Percentiles rank a stretch among this genome's conserved stretches.
Conservation (phyloP, 176 grass and related monocot genomes). For the bread wheat (Triticum aestivum) region DNA sequence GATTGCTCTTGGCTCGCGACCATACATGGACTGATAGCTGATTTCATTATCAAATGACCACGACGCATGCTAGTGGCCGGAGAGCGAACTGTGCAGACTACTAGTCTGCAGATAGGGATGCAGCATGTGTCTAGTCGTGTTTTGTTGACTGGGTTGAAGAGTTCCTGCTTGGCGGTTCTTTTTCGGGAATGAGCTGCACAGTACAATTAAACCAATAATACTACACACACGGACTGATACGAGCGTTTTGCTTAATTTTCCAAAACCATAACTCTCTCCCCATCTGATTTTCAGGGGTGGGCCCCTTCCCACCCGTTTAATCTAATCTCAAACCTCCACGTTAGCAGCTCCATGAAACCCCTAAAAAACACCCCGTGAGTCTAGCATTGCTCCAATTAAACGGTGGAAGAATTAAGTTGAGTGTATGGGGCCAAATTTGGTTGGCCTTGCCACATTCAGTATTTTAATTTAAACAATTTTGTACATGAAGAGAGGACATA, state of each 20-base stretch:
- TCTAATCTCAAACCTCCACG: too few relatives aligned
- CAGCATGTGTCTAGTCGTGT: not conserved
- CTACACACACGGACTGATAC: too few relatives aligned
- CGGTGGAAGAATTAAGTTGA: not conserved
- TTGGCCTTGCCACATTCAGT: not conserved
- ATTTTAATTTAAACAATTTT: too few relatives aligned
- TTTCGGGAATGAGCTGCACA: not conserved
- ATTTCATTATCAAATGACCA: not conserved
- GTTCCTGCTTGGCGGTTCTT: not conserved
- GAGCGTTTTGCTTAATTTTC: too few relatives aligned
- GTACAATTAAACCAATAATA: too few relatives aligned
- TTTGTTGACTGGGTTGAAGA: not conserved
- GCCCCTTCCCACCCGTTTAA: too few relatives aligned
- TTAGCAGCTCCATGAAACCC: too few relatives aligned
- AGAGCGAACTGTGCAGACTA: not conserved
- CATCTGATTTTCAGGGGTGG: too few relatives aligned
- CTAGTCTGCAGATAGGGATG: not conserved
- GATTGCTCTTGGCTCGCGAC: not conserved
- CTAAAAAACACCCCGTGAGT: too few relatives aligned
- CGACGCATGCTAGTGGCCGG: slow-evolving; percentile 8
- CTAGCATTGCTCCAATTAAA: too few relatives aligned
- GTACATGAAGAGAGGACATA: too few relatives aligned
- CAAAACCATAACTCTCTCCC: too few relatives aligned
- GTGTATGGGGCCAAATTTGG: not conserved
- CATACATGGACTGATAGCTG: not conserved